These are phyloP conservation scores for Aspergillus sp. DNA, from an alignment of 2,329 filamentous ascomycete genomes.

Conservation along the genomic window DNA sequence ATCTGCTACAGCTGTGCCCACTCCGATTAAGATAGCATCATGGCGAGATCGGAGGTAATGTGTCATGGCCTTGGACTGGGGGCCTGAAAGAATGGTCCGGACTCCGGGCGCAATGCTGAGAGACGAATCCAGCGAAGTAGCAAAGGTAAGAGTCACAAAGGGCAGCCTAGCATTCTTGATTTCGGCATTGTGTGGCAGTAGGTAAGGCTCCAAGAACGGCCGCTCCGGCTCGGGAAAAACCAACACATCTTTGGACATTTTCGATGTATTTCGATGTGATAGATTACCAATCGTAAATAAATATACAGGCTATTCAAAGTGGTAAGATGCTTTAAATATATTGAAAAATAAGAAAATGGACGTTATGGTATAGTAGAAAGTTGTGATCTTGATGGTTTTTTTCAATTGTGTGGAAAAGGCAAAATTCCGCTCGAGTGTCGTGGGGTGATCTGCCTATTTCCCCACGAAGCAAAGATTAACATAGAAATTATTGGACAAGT, in stretches of 20 bases:
- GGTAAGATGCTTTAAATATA: neutral
- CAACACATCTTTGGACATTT: slow-evolving; percentile 18
- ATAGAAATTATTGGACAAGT: too few species aligned
- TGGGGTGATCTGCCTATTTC: neutral
- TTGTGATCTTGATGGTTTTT: neutral
- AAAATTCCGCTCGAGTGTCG: neutral
- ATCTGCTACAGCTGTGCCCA: slow-evolving; percentile 75
- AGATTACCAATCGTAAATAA: neutral
- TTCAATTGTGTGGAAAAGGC: neutral
- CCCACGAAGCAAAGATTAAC: too few species aligned
- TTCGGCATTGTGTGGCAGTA: slow-evolving; percentile 28
- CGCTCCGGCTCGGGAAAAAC: slow-evolving; percentile 35
- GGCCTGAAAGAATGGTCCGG: slow-evolving; percentile 72
- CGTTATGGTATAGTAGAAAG: neutral
- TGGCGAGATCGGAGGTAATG: slow-evolving; percentile 83
- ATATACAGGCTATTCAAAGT: neutral
- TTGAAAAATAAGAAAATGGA: neutral
- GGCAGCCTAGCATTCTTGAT: slow-evolving; percentile 25
- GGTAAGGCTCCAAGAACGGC: slow-evolving; percentile 41
- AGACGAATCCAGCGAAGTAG: slow-evolving; percentile 74
- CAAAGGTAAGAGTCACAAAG: slow-evolving; percentile 74
- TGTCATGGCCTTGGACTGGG: slow-evolving; percentile 83
- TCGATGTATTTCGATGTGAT: neutral
- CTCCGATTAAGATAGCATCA: slow-evolving; percentile 78
- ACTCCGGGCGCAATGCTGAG: slow-evolving; percentile 66